These are phyloP conservation scores for Umbilicaria muhlenbergii DNA, from an alignment of 495 filamentous ascomycete genomes.

Conservation along the genomic window DNA sequence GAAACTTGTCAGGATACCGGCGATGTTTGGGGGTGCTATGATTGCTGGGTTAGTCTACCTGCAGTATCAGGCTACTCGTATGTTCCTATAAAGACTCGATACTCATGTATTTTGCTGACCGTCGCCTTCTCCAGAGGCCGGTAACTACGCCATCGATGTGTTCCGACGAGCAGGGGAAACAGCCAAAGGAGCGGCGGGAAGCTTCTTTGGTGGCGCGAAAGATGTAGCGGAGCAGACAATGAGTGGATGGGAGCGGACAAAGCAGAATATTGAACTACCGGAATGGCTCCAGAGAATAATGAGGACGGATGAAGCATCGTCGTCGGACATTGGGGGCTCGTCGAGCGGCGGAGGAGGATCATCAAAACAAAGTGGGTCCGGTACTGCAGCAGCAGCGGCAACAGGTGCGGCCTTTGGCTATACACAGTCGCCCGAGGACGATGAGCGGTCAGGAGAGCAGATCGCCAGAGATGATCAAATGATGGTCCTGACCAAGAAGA, in stretches of 20 bases:
- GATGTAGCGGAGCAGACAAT: conserved; percentile 63
- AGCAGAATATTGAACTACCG: conserved; percentile 57
- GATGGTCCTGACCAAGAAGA: conserved; percentile 98
- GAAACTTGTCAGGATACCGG: conserved; percentile 75
- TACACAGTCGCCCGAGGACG: conserved; percentile 54
- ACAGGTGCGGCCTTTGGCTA: conserved; percentile 67
- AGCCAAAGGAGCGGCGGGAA: conserved; percentile 46
- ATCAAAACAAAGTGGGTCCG: conserved; percentile 48
- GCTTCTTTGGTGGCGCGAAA: conserved; percentile 50
- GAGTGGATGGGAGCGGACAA: conserved; percentile 71
- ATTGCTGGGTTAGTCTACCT: conserved; percentile 80
- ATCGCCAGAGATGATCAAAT: conserved; percentile 88
- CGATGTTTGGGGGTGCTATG: conserved; percentile 77
- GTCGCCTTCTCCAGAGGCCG: conserved; percentile 47
- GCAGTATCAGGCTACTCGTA: conserved; percentile 91
- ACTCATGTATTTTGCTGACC: conserved; percentile 13
- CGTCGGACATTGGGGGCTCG: conserved; percentile 20
- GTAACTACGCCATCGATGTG: conserved; percentile 74
- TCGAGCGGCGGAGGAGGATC: conserved; percentile 32
- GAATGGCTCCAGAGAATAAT: conserved; percentile 77
- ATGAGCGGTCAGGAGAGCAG: conserved; percentile 43
- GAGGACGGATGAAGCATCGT: conserved; percentile 33
- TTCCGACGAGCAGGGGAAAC: conserved; percentile 54
- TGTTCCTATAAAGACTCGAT: conserved; percentile 17
- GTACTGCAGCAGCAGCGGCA: conserved; percentile 37